Percentiles rank a stretch among this genome's conserved stretches.
Evolutionary conservation across 2,329 filamentous ascomycete genomes (phyloP).

Genomic region (Aspergillus hiratsukae): DNA sequence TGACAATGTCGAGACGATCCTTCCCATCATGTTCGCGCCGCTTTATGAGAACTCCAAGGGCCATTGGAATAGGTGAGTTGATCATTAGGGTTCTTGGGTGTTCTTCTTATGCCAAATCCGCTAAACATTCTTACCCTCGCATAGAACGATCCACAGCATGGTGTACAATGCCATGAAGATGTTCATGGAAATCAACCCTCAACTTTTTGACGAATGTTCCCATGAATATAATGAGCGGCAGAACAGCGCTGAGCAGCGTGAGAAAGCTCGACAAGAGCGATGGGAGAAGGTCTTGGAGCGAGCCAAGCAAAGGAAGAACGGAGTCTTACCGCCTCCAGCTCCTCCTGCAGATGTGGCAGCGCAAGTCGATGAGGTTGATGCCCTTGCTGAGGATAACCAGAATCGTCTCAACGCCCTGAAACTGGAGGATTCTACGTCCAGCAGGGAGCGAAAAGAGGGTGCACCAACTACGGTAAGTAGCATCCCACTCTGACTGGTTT

Average conservation of each 20-base stretch:
- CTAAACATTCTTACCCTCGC: conserved; percentile 28
- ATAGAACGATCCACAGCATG: conserved; percentile 97
- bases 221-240: conserved; percentile 97
- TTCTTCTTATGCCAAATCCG: background rate
- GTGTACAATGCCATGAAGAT: conserved; percentile 99
- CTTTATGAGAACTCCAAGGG: conserved; percentile 98
- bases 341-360: conserved; percentile 43
- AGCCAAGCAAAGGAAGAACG: conserved; percentile 64
- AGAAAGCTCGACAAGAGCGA: conserved; percentile 75
- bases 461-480: conserved; percentile 44
- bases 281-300: conserved; percentile 84
- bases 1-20: conserved; percentile 96
- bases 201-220: conserved; percentile 96
- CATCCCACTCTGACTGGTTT: conserved; percentile 24
- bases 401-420: conserved; percentile 86
- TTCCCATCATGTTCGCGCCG: conserved; percentile 98
- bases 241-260: conserved; percentile 80
- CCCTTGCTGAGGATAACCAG: conserved; percentile 74
- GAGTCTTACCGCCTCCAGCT: conserved; percentile 34
- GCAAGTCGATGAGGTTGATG: conserved; percentile 67
- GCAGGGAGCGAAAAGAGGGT: conserved; percentile 48
- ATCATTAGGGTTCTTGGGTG: too few relatives aligned
- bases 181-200: conserved; percentile 99
- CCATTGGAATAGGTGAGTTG: conserved; percentile 88
- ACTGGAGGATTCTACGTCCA: conserved; percentile 60